phyloP scores from a whole-genome alignment of 208 protist genomes.

The Naegleria fowleri region DNA sequence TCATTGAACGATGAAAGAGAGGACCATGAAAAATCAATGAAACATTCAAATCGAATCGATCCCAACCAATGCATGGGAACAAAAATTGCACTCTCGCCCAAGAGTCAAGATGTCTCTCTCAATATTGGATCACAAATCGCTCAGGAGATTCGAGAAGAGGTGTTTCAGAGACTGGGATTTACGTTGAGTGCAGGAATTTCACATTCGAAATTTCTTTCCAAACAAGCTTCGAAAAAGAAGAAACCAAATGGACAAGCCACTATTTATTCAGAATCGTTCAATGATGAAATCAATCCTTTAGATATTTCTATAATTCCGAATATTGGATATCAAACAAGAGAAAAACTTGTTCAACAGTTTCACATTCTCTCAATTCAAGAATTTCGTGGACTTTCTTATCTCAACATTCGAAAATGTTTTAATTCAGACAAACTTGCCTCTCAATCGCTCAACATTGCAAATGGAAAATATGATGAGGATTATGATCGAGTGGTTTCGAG shows the following conservation, averaged over 20 bases:
- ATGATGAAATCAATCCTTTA: not conserved
- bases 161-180: constrained; percentile 4
- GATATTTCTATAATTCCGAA: not conserved
- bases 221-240: constrained; percentile 4
- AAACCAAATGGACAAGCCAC: constrained; percentile 29
- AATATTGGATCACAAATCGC: constrained; percentile 17
- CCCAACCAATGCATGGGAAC: not conserved
- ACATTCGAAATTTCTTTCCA: constrained; percentile 22
- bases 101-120: not conserved
- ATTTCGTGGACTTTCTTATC: not conserved
- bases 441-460: not conserved
- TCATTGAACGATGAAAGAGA: not conserved
- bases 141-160: not conserved
- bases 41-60: not conserved
- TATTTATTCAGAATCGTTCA: not conserved
- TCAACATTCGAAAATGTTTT: not conserved
- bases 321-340: not conserved
- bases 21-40: too few relatives aligned
- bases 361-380: not conserved
- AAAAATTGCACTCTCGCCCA: not conserved
- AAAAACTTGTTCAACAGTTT: not conserved
- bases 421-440: not conserved
- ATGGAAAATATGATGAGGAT: not conserved
- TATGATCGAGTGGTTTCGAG: not conserved
- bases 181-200: constrained; percentile 15